Evolutionary conservation across 2,329 filamentous ascomycete genomes (phyloP).

Genomic region (Xylariaceae sp.): DNA sequence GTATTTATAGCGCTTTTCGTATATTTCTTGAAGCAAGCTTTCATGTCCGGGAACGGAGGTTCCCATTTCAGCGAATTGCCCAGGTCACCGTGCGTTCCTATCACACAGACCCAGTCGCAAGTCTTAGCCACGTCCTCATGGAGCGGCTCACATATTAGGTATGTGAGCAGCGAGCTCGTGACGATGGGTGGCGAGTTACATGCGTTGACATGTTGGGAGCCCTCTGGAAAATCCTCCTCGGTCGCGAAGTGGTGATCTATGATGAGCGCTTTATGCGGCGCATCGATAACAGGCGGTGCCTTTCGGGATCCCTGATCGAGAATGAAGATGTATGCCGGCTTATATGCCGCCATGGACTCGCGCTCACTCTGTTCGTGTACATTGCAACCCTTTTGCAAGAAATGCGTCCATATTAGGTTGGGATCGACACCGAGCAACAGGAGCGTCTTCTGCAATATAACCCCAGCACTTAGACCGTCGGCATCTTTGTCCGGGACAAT

Average conservation of each 20-base stretch:
- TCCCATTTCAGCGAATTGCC: conserved; percentile 61
- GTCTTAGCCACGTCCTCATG: conserved; percentile 43
- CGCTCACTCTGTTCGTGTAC: conserved; percentile 53
- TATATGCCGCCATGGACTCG: conserved; percentile 42
- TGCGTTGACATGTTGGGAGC: conserved; percentile 52
- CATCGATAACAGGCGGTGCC: conserved; percentile 48
- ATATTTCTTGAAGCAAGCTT: conserved; percentile 51
- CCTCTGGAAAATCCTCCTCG: conserved; percentile 51
- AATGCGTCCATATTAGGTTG: conserved; percentile 51
- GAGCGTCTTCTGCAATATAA: conserved; percentile 57
- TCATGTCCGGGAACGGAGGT: conserved; percentile 62
- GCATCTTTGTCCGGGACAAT: conserved; percentile 66
- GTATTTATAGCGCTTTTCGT: conserved; percentile 59
- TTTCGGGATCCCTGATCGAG: conserved; percentile 60
- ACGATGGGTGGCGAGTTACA: conserved; percentile 61
- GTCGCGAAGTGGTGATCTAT: conserved; percentile 61
- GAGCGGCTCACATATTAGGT: conserved; percentile 55
- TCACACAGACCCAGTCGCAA: conserved; percentile 57
- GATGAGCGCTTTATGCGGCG: conserved; percentile 47
- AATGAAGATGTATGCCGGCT: conserved; percentile 56
- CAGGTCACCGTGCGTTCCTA: conserved; percentile 63
- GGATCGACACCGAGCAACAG: conserved; percentile 51
- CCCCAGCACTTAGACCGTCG: conserved; percentile 60
- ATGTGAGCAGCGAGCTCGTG: conserved; percentile 59
- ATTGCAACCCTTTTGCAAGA: conserved; percentile 54